Conservation (phyloP, 805 yeast genomes). For the Candida succiphila region DNA sequence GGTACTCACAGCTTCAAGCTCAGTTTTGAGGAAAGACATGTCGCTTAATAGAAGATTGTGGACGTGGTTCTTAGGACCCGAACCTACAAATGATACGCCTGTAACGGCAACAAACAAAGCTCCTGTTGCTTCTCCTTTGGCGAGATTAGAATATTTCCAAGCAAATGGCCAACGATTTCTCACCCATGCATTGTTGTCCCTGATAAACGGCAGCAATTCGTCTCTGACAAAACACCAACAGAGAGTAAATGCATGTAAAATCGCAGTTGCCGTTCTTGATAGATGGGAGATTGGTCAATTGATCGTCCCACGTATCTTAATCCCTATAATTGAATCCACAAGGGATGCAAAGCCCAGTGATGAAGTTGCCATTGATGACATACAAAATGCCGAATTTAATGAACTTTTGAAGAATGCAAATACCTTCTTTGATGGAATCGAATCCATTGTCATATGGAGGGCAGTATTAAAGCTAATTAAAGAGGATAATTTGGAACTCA, state of each 20-base stretch:
- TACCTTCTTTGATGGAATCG: slow-evolving; percentile 78
- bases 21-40: slow-evolving; percentile 82
- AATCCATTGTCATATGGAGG: slow-evolving; percentile 71
- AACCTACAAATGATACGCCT: slow-evolving; percentile 12
- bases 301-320: slow-evolving; percentile 59
- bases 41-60: slow-evolving; percentile 88
- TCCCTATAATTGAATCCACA: slow-evolving; percentile 51
- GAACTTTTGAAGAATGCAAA: slow-evolving; percentile 51
- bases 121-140: slow-evolving; percentile 3
- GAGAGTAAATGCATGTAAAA: slow-evolving; percentile 44
- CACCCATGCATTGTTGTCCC: slow-evolving; percentile 39
- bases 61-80: slow-evolving; percentile 90
- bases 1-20: slow-evolving; percentile 51
- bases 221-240: slow-evolving; percentile 17
- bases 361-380: too few species aligned
- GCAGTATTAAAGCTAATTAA: slow-evolving; percentile 37
- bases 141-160: slow-evolving; percentile 49
- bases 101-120: slow-evolving; percentile 5
- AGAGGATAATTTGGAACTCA: slow-evolving; percentile 32
- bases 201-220: slow-evolving; percentile 26
- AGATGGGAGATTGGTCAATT: slow-evolving; percentile 88
- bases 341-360: slow-evolving; percentile 18
- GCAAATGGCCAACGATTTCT: slow-evolving; percentile 43
- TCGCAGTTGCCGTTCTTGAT: slow-evolving; percentile 72
- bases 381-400: slow-evolving; percentile 19